These are phyloP conservation scores for Opeltia flavorubescens DNA, from an alignment of 495 filamentous ascomycete species.

Conservation along the genomic window DNA sequence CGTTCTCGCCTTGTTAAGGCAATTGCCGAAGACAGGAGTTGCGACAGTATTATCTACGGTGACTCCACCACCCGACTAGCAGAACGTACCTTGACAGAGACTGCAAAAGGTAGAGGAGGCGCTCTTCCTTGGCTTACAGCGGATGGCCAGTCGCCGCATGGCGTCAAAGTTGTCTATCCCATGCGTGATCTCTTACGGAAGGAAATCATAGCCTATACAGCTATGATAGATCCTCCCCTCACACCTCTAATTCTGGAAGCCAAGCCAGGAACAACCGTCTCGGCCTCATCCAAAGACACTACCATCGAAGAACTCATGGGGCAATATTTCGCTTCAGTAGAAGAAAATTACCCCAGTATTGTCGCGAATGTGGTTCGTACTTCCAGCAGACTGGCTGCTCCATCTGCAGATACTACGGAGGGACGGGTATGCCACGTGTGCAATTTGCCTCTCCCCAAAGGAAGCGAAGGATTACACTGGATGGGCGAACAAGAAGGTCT, in stretches of 20 bases:
- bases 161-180: constrained; percentile 49
- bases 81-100: constrained; percentile 69
- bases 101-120: constrained; percentile 80
- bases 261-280: constrained; percentile 23
- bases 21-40: constrained; percentile 42
- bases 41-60: constrained; percentile 63
- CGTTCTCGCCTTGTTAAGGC: constrained; percentile 54
- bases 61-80: constrained; percentile 80
- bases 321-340: constrained; percentile 77
- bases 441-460: background rate
- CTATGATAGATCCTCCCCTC: constrained; percentile 36
- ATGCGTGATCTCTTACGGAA: constrained; percentile 70
- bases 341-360: constrained; percentile 76
- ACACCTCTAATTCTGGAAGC: constrained; percentile 32
- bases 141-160: constrained; percentile 54
- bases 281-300: constrained; percentile 52
- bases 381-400: constrained; percentile 51
- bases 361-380: constrained; percentile 91
- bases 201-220: constrained; percentile 54
- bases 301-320: constrained; percentile 85
- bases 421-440: background rate
- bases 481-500: background rate
- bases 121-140: constrained; percentile 66
- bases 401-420: background rate
- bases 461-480: background rate